A percentile compares a stretch with the other conserved stretches of the same genome.
Conservation (phyloP, 2,329 filamentous ascomycete species). For the Celoporthe dispersa region DNA sequence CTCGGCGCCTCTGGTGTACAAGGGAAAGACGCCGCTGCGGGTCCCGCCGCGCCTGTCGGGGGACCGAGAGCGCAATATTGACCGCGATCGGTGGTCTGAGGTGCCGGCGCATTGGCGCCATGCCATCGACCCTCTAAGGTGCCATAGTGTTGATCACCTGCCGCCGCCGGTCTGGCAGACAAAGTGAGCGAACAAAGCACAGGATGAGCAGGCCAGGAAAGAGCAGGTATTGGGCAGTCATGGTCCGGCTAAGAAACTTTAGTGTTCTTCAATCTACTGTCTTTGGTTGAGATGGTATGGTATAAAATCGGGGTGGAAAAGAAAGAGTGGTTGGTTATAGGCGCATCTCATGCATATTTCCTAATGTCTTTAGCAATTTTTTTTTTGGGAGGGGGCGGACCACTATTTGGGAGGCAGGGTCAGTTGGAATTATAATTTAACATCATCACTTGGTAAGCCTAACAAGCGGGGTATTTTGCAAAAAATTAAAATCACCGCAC, state of each 20-base stretch:
- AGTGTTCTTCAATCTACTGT: not conserved
- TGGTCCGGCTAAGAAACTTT: no score
- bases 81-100: constrained; percentile 9
- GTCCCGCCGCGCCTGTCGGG: not conserved
- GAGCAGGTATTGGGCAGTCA: no score
- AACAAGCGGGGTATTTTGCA: not conserved
- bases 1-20: constrained; percentile 1
- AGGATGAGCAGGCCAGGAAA: not conserved
- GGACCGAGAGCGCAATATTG: not conserved
- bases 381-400: no score
- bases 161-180: constrained; percentile 11
- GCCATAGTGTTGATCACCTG: constrained; percentile 16
- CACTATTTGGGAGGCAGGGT: not conserved
- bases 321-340: not conserved
- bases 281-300: not conserved
- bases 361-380: not conserved
- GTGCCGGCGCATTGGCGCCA: constrained; percentile 16
- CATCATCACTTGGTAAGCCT: not conserved
- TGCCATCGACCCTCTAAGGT: constrained; percentile 16
- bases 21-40: constrained; percentile 1
- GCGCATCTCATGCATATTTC: not conserved
- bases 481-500: not conserved
- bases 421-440: not conserved
- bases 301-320: not conserved
- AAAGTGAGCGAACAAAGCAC: not conserved